Percentiles rank a stretch among this genome's conserved stretches.
phyloP scores from a whole-genome alignment of 164 flowering plant genomes.

The Hamamelis virginiana region DNA sequence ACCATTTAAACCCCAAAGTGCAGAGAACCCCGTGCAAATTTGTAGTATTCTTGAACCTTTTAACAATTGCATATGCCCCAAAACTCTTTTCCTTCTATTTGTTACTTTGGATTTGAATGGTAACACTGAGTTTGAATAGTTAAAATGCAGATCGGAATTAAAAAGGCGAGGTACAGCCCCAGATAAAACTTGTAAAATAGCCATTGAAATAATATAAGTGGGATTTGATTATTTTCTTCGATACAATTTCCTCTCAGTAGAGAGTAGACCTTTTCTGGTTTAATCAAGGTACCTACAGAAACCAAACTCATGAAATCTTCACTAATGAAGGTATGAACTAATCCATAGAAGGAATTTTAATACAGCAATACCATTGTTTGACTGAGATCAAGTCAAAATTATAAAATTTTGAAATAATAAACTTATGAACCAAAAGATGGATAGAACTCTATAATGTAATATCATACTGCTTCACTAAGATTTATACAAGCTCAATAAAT shows the following conservation, averaged over 20 bases:
- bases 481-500: too few species aligned
- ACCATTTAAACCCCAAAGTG: constrained; percentile 8
- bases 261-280: too few species aligned
- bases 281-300: background rate
- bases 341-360: background rate
- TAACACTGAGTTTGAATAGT: constrained; percentile 16
- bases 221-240: background rate
- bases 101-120: constrained; percentile 16
- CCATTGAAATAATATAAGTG: constrained; percentile 21
- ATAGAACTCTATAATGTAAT: too few species aligned
- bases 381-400: background rate
- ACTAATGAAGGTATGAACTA: background rate
- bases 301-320: background rate
- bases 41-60: constrained; percentile 12
- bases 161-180: constrained; percentile 21
- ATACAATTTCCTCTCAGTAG: background rate
- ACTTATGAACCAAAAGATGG: too few species aligned
- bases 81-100: constrained; percentile 12
- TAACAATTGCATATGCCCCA: background rate
- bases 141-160: constrained; percentile 17
- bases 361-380: background rate
- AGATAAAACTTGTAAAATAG: constrained; percentile 35
- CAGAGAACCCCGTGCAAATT: constrained; percentile 13
- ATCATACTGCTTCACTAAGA: too few species aligned
- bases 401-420: background rate